A percentile compares a stretch with the other conserved stretches of the same genome.
These are phyloP conservation scores for Trichoderma pleuroti DNA, from an alignment of 2,329 filamentous ascomycete genomes.

Conservation along the genomic window DNA sequence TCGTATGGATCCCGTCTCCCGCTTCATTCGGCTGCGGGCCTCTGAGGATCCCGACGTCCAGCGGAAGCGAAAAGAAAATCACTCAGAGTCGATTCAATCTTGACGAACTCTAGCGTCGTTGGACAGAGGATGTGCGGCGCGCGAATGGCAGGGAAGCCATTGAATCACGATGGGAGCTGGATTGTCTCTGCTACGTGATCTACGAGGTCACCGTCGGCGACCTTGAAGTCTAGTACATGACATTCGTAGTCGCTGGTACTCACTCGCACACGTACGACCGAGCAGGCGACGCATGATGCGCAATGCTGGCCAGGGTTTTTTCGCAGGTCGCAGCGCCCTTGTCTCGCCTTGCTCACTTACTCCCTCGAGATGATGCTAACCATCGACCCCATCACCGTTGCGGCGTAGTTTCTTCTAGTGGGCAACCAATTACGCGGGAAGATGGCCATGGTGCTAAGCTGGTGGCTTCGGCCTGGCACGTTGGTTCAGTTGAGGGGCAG, in stretches of 20 bases:
- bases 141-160: neutral
- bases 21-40: neutral
- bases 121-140: neutral
- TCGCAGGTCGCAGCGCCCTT: neutral
- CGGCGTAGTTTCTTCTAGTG: neutral
- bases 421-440: slow-evolving; percentile 1
- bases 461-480: slow-evolving; percentile 13
- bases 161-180: slow-evolving; percentile 1
- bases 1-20: neutral
- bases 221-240: neutral
- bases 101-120: neutral
- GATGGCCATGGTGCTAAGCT: neutral
- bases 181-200: neutral
- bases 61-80: neutral
- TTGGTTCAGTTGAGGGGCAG: slow-evolving; percentile 8
- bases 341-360: neutral
- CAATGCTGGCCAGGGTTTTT: neutral
- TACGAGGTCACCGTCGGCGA: neutral
- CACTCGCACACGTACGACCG: neutral
- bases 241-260: neutral
- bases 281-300: slow-evolving; percentile 6
- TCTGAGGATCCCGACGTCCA: neutral
- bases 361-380: neutral
- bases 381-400: neutral
- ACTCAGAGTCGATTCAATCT: neutral